These are phyloP conservation scores for Gymnopilus dilepis DNA, from an alignment of 768 basidiomycete genomes.

Conservation along the genomic window DNA sequence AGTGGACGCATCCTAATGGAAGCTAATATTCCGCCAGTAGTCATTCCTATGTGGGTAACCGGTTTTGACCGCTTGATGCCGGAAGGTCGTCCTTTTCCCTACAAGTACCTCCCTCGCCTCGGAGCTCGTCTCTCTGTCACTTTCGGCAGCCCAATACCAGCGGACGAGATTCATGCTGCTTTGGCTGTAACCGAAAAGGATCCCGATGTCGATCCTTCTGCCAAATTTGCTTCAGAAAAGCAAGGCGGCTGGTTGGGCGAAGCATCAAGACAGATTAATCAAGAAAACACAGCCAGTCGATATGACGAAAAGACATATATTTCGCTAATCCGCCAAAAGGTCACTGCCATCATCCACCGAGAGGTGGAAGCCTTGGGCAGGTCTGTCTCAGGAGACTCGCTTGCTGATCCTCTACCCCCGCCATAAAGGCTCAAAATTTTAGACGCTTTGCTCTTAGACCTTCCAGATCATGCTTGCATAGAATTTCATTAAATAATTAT, in stretches of 20 bases:
- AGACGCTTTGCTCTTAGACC: no score
- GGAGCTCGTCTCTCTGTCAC: slow-evolving; percentile 73
- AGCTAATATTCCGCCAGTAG: slow-evolving; percentile 61
- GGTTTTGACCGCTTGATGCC: slow-evolving; percentile 91
- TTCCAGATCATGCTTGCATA: not conserved
- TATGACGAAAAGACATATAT: slow-evolving; percentile 1
- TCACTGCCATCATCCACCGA: slow-evolving; percentile 58
- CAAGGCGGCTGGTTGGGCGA: slow-evolving; percentile 30
- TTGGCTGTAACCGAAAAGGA: slow-evolving; percentile 15
- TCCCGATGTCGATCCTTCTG: slow-evolving; percentile 11
- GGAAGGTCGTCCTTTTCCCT: slow-evolving; percentile 77
- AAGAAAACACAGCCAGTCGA: not conserved
- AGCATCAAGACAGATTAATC: slow-evolving; percentile 3
- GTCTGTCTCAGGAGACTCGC: slow-evolving; percentile 45
- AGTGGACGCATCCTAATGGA: slow-evolving; percentile 86
- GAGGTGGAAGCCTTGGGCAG: slow-evolving; percentile 60
- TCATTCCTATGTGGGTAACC: slow-evolving; percentile 94
- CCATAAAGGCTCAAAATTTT: not conserved
- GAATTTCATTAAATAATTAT: not conserved
- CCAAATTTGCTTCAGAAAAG: slow-evolving; percentile 18
- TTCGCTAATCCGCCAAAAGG: slow-evolving; percentile 48
- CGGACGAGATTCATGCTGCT: slow-evolving; percentile 32
- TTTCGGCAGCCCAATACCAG: slow-evolving; percentile 76
- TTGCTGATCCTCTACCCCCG: slow-evolving; percentile 5
- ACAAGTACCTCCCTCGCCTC: slow-evolving; percentile 69